Evolutionary conservation across 1,139 yeast genomes (phyloP).

Genomic region (Protomyces arabidopsidicola): DNA sequence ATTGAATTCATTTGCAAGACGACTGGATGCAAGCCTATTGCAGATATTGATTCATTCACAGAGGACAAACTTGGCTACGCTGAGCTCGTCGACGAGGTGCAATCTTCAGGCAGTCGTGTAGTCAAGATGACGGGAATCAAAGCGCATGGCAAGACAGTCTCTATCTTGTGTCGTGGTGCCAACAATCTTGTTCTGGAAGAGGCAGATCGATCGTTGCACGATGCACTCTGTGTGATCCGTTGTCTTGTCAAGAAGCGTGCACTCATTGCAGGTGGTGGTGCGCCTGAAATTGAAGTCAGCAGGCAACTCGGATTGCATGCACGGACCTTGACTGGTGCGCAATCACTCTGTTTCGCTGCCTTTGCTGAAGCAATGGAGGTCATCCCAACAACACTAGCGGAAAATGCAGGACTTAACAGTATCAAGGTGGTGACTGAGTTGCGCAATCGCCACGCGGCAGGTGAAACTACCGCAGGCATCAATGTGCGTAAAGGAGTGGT

Average conservation of each 20-base stretch:
- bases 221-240: slow-evolving; percentile 92
- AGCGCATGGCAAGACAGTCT: slow-evolving; percentile 65
- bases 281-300: slow-evolving; percentile 94
- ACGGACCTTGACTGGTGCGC: slow-evolving; percentile 75
- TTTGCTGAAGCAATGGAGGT: slow-evolving; percentile 94
- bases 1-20: slow-evolving; percentile 86
- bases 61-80: slow-evolving; percentile 92
- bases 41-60: slow-evolving; percentile 85
- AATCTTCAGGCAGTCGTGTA: slow-evolving; percentile 86
- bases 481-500: slow-evolving; percentile 93
- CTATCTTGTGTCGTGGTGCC: slow-evolving; percentile 92
- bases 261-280: slow-evolving; percentile 97
- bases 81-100: slow-evolving; percentile 86
- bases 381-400: slow-evolving; percentile 94
- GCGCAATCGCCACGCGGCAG: slow-evolving; percentile 84
- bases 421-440: slow-evolving; percentile 92
- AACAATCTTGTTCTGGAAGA: slow-evolving; percentile 85
- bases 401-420: slow-evolving; percentile 94
- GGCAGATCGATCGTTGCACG: slow-evolving; percentile 94
- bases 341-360: slow-evolving; percentile 91
- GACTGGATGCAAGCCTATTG: slow-evolving; percentile 91
- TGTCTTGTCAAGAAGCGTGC: slow-evolving; percentile 93
- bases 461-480: slow-evolving; percentile 92
- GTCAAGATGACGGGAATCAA: slow-evolving; percentile 88
- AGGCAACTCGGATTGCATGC: slow-evolving; percentile 75